Conservation (phyloP, 228 moss, liverwort and hornwort genomes). For the Sphagnum magellanicum region DNA sequence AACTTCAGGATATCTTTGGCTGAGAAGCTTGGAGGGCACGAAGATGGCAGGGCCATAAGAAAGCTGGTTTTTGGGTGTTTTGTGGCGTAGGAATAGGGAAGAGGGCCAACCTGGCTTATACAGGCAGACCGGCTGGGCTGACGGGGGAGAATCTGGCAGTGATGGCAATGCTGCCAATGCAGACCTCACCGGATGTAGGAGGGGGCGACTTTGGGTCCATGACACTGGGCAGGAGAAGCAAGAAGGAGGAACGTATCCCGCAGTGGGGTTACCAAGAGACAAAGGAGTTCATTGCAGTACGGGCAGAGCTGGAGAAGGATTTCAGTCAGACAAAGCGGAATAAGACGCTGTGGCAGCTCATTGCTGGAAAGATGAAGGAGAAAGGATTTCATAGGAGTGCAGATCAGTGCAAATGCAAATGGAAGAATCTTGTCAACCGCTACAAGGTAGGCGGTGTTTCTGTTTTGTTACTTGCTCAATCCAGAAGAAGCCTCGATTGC, state of each 20-base stretch:
- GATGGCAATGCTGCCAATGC: slow-evolving; percentile 28
- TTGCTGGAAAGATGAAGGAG: slow-evolving; percentile 98
- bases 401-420: slow-evolving; percentile 99
- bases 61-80: no score
- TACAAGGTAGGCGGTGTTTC: slow-evolving; percentile 55
- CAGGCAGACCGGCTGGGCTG: slow-evolving; percentile 26
- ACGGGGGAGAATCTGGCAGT: slow-evolving; percentile 47
- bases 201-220: slow-evolving; percentile 17
- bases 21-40: no score
- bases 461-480: background rate
- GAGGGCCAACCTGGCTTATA: slow-evolving; percentile 23
- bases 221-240: slow-evolving; percentile 45
- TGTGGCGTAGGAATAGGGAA: background rate
- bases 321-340: slow-evolving; percentile 97
- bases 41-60: no score
- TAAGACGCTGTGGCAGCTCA: slow-evolving; percentile 97
- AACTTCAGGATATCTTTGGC: no score
- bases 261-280: slow-evolving; percentile 97
- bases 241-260: slow-evolving; percentile 94
- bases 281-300: slow-evolving; percentile 88
- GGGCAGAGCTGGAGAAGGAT: slow-evolving; percentile 96
- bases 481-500: background rate
- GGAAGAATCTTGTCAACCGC: slow-evolving; percentile 98
- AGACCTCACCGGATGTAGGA: slow-evolving; percentile 20
- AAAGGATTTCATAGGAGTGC: slow-evolving; percentile 85